phyloP scores from a whole-genome alignment of 1,139 yeast species.

The Meyerozyma smithsonii region DNA sequence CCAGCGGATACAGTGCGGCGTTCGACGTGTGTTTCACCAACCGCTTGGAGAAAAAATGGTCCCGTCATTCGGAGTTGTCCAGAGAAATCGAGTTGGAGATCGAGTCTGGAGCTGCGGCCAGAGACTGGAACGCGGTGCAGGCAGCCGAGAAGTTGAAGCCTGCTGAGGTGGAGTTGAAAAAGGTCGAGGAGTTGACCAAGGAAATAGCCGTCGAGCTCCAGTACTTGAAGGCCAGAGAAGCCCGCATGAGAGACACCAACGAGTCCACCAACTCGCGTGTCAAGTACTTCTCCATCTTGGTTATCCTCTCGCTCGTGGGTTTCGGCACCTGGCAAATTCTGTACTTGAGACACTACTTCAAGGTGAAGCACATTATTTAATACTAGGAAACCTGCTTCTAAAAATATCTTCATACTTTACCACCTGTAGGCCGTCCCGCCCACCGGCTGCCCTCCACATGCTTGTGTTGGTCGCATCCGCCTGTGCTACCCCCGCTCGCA shows the following conservation, averaged over 20 bases:
- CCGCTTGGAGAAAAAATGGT: constrained; percentile 35
- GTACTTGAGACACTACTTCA: constrained; percentile 88
- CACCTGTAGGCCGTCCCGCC: neutral
- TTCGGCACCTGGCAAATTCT: constrained; percentile 91
- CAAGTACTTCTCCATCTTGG: constrained; percentile 71
- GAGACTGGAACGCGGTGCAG: constrained; percentile 96
- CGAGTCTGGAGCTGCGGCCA: constrained; percentile 93
- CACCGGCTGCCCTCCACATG: neutral
- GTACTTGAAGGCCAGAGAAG: constrained; percentile 84
- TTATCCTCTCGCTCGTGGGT: constrained; percentile 63
- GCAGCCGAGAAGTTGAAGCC: constrained; percentile 92
- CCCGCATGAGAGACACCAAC: constrained; percentile 90
- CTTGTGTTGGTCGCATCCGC: neutral
- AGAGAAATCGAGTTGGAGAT: constrained; percentile 84
- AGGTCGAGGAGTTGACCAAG: constrained; percentile 75
- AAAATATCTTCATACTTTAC: constrained; percentile 1
- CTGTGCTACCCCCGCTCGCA: neutral
- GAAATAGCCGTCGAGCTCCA: constrained; percentile 76
- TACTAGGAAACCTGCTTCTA: constrained; percentile 1
- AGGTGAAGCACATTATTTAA: constrained; percentile 87
- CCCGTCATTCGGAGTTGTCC: constrained; percentile 21
- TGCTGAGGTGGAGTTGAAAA: constrained; percentile 80
- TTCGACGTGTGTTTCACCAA: constrained; percentile 91
- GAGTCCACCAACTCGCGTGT: constrained; percentile 89
- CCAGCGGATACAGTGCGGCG: constrained; percentile 77